Evolutionary conservation across 768 basidiomycete species (phyloP).

Genomic region (Kwoniella pini): DNA sequence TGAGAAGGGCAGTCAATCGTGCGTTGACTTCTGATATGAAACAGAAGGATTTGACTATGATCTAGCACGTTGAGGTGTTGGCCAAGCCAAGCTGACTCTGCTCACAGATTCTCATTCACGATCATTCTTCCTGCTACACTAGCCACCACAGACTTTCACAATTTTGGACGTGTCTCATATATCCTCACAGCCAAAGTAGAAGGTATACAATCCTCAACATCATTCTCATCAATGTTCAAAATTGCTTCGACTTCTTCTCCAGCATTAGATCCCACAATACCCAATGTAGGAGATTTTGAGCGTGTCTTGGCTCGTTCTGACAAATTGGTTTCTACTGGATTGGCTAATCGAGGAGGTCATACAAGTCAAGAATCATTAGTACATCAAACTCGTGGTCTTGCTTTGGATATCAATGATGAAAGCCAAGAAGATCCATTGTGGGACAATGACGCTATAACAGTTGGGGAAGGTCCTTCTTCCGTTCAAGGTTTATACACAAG

Average conservation of each 20-base stretch:
- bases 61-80: neutral
- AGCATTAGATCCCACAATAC: slow-evolving; percentile 8
- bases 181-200: slow-evolving; percentile 35
- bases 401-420: neutral
- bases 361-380: neutral
- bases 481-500: slow-evolving; percentile 14
- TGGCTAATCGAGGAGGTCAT: neutral
- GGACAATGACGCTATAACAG: slow-evolving; percentile 15
- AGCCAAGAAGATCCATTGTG: neutral
- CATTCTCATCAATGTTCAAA: slow-evolving; percentile 17
- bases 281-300: slow-evolving; percentile 19
- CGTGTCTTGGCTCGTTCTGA: slow-evolving; percentile 25
- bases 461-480: slow-evolving; percentile 16
- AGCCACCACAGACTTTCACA: slow-evolving; percentile 42
- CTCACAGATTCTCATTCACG: slow-evolving; percentile 42
- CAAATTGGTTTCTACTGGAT: slow-evolving; percentile 10
- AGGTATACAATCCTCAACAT: slow-evolving; percentile 23
- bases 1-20: slow-evolving; percentile 35
- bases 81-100: neutral
- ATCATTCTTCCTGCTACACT: slow-evolving; percentile 47
- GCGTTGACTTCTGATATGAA: neutral
- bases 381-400: neutral
- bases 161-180: slow-evolving; percentile 35
- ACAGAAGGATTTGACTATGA: too few relatives aligned
- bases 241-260: neutral